Percentiles rank a stretch among this genome's conserved stretches.
phyloP scores from a whole-genome alignment of 129 eudicot species.

The Gnaphalium uliginosum region DNA sequence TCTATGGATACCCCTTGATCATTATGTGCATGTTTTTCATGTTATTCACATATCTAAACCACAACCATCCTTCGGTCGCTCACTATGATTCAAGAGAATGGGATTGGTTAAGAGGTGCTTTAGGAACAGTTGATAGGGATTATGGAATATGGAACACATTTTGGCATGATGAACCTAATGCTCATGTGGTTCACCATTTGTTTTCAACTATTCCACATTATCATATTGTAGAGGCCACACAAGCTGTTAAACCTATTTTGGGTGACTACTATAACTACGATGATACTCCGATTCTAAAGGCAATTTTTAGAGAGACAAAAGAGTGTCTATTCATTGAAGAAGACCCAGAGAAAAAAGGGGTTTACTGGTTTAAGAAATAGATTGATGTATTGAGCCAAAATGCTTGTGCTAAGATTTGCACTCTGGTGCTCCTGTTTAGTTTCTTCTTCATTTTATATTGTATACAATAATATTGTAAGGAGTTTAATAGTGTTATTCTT shows the following conservation, averaged over 20 bases:
- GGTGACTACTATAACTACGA: constrained; percentile 41
- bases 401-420: not conserved
- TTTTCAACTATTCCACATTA: constrained; percentile 42
- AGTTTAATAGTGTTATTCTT: too few species aligned
- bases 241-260: constrained; percentile 34
- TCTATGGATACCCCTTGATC: constrained; percentile 33
- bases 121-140: constrained; percentile 35
- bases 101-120: constrained; percentile 44
- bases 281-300: constrained; percentile 33
- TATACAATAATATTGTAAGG: too few species aligned
- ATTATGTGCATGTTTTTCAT: constrained; percentile 25
- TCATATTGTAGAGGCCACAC: constrained; percentile 41
- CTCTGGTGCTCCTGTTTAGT: too few species aligned
- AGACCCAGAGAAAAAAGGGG: constrained; percentile 38
- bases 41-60: constrained; percentile 32
- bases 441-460: too few species aligned
- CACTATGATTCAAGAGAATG: constrained; percentile 40
- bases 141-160: constrained; percentile 31
- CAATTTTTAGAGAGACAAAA: constrained; percentile 41
- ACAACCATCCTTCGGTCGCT: constrained; percentile 32
- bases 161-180: constrained; percentile 22
- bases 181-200: constrained; percentile 39
- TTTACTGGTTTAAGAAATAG: constrained; percentile 39
- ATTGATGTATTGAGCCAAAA: not conserved
- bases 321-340: constrained; percentile 37